Conservation (phyloP, 208 protist genomes). For the Paratrypanosoma confusum region DNA sequence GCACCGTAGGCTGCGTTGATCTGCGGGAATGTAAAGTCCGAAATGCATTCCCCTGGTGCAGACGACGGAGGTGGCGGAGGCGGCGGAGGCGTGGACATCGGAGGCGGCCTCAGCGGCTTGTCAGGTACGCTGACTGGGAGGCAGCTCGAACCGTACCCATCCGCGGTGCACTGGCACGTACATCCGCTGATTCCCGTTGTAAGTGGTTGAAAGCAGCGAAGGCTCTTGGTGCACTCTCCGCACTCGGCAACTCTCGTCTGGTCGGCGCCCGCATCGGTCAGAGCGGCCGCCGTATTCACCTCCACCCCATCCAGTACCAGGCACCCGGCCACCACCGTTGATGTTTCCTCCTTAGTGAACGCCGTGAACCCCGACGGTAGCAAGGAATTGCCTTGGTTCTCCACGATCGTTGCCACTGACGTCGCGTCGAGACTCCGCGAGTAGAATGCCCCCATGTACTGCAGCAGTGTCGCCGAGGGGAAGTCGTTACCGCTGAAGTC, state of each 20-base stretch:
- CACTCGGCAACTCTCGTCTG: neutral
- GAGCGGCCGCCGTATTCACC: too few relatives aligned
- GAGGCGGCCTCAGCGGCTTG: neutral
- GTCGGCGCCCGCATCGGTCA: too few relatives aligned
- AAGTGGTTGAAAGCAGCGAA: slow-evolving; percentile 3
- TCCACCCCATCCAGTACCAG: neutral
- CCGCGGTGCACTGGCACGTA: neutral
- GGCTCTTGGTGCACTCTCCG: neutral
- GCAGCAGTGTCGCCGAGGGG: too few relatives aligned
- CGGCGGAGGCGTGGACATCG: neutral
- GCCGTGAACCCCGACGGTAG: too few relatives aligned
- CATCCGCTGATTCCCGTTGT: slow-evolving; percentile 1
- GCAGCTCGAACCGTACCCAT: slow-evolving; percentile 1
- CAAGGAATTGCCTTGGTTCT: too few relatives aligned
- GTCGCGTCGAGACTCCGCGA: too few relatives aligned
- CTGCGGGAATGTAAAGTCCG: slow-evolving; percentile 4
- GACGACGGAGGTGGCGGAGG: slow-evolving; percentile 1
- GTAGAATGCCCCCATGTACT: too few relatives aligned
- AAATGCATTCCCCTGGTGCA: slow-evolving; percentile 1
- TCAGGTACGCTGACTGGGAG: too few relatives aligned
- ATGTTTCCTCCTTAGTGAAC: neutral
- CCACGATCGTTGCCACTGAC: too few relatives aligned
- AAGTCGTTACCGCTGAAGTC: too few relatives aligned
- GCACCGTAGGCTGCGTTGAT: neutral
- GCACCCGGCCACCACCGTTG: slow-evolving; percentile 5